Evolutionary conservation across 768 basidiomycete genomes (phyloP), one percentile per base, ranked within the genome.

Genomic region (Daedaleopsis nitida): DNA sequence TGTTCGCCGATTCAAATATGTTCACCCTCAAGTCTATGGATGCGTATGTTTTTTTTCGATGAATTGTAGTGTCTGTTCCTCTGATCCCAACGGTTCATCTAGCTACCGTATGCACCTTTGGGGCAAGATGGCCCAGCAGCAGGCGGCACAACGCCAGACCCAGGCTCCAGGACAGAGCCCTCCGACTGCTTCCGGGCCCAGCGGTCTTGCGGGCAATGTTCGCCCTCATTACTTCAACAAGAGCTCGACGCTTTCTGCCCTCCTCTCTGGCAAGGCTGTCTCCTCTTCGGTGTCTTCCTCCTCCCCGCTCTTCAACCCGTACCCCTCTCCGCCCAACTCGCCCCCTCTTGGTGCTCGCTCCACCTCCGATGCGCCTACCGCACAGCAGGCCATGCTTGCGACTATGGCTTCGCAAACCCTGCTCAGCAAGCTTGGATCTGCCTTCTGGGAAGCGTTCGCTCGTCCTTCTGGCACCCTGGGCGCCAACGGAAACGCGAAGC

Each of bases 381-480:
- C 72, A 0, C 74, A 77, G 59, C 77, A 81, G 14, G 85, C 84
- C 8, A 77, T 87, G 68, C 77, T 87, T 17, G 92, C 92, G 12
- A 82, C 84, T n/a, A 78, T 92, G 63, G 92, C 91, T 10, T 84
- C 85, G 49, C 87, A 92, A 75, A 94, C 93, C 0, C 75, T 96
- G 34, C 65, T 91, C 54, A 76, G 78, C 68, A 87, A 86, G 69
- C 80, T 95, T 35, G 87, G 89, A 5, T 72, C 77, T 21, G 91
- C 92, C 47, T 94, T 95, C 76, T 91, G 92, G 89, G 92, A 93
- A 64, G 94, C 94, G 16, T 95, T 95, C 74, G 87, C 86, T 3
- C 68, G 70, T 14, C 67, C 75, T 2, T 45, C 72, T 0, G 62
- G 69, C 0, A 59, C 73, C 17, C 71, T 75, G 35, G 52, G 66